Conservation (phyloP, 2,329 filamentous ascomycete genomes). For the Ceratocystis harringtonii region DNA sequence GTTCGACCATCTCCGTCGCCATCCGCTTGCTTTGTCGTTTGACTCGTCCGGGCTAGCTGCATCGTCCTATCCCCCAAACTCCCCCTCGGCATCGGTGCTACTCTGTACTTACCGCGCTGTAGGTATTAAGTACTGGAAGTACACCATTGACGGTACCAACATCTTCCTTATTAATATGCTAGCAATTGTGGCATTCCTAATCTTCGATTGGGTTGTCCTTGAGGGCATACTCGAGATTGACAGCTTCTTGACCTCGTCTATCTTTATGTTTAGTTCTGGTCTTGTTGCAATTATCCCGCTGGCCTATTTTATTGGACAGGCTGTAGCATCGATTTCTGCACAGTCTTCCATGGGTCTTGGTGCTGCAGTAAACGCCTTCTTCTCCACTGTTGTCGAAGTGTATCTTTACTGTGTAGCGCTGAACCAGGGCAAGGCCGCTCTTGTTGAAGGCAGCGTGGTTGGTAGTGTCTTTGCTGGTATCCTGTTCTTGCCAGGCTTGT, state of each 20-base stretch:
- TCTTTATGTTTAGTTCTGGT: constrained; percentile 71
- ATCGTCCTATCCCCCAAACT: constrained; percentile 43
- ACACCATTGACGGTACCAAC: constrained; percentile 95
- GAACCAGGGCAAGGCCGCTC: constrained; percentile 75
- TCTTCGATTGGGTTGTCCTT: constrained; percentile 80
- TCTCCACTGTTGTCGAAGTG: constrained; percentile 93
- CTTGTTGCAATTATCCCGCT: constrained; percentile 88
- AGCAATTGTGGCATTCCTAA: constrained; percentile 81
- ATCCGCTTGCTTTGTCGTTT: constrained; percentile 85
- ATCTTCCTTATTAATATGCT: constrained; percentile 98
- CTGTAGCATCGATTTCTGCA: constrained; percentile 93
- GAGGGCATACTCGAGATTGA: constrained; percentile 53
- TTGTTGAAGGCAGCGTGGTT: constrained; percentile 93
- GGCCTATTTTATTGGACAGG: constrained; percentile 97
- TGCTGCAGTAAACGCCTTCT: constrained; percentile 94
- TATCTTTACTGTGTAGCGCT: constrained; percentile 94
- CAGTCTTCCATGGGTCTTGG: constrained; percentile 97
- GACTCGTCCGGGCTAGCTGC: constrained; percentile 70
- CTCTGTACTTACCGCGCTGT: constrained; percentile 95
- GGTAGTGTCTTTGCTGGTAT: constrained; percentile 97
- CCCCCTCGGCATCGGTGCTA: constrained; percentile 69
- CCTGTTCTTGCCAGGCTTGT: constrained; percentile 81
- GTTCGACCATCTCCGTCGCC: constrained; percentile 79
- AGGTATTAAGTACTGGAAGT: constrained; percentile 95
- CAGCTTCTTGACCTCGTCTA: constrained; percentile 61